Evolutionary conservation across 2,329 filamentous ascomycete genomes (phyloP).

Genomic region (Fusarium xylarioides): DNA sequence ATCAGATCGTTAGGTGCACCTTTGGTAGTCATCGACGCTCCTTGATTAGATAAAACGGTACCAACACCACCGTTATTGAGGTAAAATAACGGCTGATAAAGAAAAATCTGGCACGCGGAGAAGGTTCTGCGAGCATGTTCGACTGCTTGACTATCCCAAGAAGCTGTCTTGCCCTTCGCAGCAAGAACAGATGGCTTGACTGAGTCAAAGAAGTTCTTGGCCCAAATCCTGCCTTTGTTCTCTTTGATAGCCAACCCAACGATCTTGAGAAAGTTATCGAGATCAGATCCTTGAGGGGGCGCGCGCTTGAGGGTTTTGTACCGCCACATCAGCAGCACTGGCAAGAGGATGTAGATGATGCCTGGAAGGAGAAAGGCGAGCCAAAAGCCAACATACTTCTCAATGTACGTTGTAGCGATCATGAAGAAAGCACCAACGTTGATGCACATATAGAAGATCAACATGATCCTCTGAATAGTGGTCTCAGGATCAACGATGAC

Average conservation of each 20-base stretch:
- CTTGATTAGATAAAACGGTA: not conserved
- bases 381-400: constrained; percentile 61
- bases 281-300: not conserved
- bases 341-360: constrained; percentile 62
- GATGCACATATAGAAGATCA: constrained; percentile 68
- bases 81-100: not conserved
- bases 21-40: constrained; percentile 49
- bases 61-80: not conserved
- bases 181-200: not conserved
- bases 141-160: not conserved
- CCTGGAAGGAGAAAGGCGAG: constrained; percentile 53
- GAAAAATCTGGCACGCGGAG: not conserved
- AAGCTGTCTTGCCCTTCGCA: not conserved
- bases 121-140: not conserved
- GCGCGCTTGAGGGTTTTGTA: not conserved
- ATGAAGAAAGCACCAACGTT: constrained; percentile 64
- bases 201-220: not conserved
- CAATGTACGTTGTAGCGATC: constrained; percentile 61
- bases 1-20: constrained; percentile 70
- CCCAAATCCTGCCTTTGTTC: not conserved
- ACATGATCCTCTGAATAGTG: constrained; percentile 72
- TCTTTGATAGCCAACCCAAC: not conserved
- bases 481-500: constrained; percentile 75
- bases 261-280: not conserved
- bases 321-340: constrained; percentile 43